Evolutionary conservation across 345 rosid species (phyloP).

Genomic region (Erodium maritimum): DNA sequence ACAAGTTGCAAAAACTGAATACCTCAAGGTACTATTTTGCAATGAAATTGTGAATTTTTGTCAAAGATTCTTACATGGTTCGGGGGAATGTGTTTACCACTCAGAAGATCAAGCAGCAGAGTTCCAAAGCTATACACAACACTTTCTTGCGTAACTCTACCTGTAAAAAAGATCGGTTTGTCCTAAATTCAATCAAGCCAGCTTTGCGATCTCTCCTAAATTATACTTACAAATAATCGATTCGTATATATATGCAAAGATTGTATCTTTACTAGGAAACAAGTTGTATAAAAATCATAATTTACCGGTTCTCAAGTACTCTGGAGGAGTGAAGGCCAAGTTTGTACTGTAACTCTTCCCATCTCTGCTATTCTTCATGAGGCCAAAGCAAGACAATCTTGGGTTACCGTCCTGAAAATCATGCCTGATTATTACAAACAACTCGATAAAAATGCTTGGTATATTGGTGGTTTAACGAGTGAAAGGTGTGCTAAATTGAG

Average conservation of each 20-base stretch:
- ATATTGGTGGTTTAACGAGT: no score
- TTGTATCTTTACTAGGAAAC: neutral
- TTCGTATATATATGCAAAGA: neutral
- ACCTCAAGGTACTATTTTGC: no score
- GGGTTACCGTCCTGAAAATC: conserved; percentile 36
- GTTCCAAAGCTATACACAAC: conserved; percentile 38
- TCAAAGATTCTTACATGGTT: conserved; percentile 42
- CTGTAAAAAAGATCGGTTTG: conserved; percentile 26
- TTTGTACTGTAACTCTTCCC: conserved; percentile 40
- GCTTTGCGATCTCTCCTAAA: no score
- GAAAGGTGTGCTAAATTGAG: neutral
- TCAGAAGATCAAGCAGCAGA: conserved; percentile 35
- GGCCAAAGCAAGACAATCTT: conserved; percentile 41
- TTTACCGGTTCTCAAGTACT: conserved; percentile 35
- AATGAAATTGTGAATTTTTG: no score
- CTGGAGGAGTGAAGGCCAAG: conserved; percentile 46
- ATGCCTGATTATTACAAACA: neutral
- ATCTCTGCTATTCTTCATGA: conserved; percentile 42
- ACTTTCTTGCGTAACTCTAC: conserved; percentile 36
- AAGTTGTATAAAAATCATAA: neutral
- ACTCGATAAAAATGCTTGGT: neutral
- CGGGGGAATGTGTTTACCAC: conserved; percentile 42
- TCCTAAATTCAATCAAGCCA: neutral
- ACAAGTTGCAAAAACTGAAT: no score
- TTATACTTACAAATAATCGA: no score